A percentile compares a stretch with the other conserved stretches of the same genome.
These are phyloP conservation scores for Starmerella bombicola DNA, from an alignment of 805 yeast genomes.

Conservation along the genomic window DNA sequence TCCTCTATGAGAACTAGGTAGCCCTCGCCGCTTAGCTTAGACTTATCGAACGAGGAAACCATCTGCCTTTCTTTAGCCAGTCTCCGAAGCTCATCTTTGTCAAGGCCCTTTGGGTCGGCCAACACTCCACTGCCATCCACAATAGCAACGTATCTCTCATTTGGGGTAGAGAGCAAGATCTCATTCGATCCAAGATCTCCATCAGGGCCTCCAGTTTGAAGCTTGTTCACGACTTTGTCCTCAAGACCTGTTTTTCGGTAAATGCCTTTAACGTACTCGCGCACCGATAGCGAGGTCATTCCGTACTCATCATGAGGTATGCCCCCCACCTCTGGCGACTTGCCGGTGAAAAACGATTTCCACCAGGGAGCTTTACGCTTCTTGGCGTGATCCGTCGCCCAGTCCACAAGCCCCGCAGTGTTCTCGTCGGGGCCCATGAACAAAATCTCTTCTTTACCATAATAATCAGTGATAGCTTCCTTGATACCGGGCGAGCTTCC, in stretches of 20 bases:
- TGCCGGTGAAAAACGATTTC: slow-evolving; percentile 97
- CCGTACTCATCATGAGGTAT: slow-evolving; percentile 97
- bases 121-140: slow-evolving; percentile 95
- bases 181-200: slow-evolving; percentile 97
- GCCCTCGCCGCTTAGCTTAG: slow-evolving; percentile 60
- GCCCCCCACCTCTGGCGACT: slow-evolving; percentile 84
- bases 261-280: slow-evolving; percentile 79
- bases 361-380: slow-evolving; percentile 92
- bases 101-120: slow-evolving; percentile 81
- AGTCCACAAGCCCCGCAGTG: slow-evolving; percentile 86
- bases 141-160: slow-evolving; percentile 73
- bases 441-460: slow-evolving; percentile 74
- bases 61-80: slow-evolving; percentile 68
- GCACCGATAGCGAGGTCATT: slow-evolving; percentile 90
- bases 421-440: slow-evolving; percentile 99
- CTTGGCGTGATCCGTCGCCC: slow-evolving; percentile 95
- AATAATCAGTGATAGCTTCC: slow-evolving; percentile 73
- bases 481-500: slow-evolving; percentile 61
- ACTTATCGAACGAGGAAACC: slow-evolving; percentile 54
- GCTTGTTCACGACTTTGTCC: slow-evolving; percentile 51
- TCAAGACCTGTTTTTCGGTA: slow-evolving; percentile 62
- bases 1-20: slow-evolving; percentile 80
- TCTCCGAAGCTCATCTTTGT: slow-evolving; percentile 62
- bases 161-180: slow-evolving; percentile 55
- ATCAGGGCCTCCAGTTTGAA: slow-evolving; percentile 98